These are phyloP conservation scores for Nothomitra cinnamomea DNA, from an alignment of 2,329 filamentous ascomycete species.

Conservation along the genomic window DNA sequence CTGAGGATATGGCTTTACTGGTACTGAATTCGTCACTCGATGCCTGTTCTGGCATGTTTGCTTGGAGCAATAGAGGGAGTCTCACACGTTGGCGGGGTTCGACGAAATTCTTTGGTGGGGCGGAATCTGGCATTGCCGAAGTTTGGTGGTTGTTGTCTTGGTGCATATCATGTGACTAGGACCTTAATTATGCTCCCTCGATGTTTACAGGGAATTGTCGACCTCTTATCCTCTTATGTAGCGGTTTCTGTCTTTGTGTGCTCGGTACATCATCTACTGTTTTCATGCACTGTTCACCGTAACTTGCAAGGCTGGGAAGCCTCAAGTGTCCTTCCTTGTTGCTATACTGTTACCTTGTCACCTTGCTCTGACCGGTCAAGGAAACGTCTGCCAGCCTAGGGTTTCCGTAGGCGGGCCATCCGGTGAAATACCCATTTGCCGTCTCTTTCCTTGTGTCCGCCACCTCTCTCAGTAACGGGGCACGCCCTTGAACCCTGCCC, in stretches of 20 bases:
- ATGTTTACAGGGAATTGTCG: neutral
- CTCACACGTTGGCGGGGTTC: neutral
- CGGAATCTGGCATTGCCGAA: neutral
- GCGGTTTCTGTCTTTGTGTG: neutral
- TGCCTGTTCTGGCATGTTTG: neutral
- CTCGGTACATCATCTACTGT: neutral
- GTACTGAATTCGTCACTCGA: neutral
- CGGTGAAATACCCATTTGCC: neutral
- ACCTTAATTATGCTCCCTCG: neutral
- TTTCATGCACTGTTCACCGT: neutral
- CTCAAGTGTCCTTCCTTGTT: neutral
- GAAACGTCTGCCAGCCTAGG: neutral
- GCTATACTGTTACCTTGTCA: neutral
- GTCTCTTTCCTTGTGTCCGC: no score
- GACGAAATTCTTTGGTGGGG: constrained; percentile 1
- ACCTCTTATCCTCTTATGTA: neutral
- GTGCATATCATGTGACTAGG: neutral
- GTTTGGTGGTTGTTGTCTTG: neutral
- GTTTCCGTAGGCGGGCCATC: neutral
- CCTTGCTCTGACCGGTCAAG: neutral
- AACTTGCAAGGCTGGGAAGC: neutral
- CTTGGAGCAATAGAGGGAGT: neutral
- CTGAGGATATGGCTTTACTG: neutral
- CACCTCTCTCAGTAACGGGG: no score
- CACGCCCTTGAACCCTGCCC: neutral